Base-by-base conservation (phyloP, 2,329 filamentous ascomycete species). In the Microdochium nivale region DNA sequence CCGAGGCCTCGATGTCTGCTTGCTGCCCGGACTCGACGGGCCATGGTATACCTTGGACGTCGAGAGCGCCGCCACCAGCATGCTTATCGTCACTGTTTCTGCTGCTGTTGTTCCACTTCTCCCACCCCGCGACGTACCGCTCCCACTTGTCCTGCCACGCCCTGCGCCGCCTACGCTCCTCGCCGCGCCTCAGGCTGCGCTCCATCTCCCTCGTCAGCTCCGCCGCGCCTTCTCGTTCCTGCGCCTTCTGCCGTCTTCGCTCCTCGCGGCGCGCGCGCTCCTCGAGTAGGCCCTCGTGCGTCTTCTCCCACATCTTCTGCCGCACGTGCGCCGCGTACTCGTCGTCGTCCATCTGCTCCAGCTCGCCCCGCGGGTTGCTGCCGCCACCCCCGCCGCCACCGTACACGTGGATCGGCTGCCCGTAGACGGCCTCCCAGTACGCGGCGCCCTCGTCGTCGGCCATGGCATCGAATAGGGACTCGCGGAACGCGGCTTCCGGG, bases 391-490 rank as follows among this genome's bases (percentile, higher is more conserved):
- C 68, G 0, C 76, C 74, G 25, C 79, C 75, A 0, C 80, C 65
- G 65, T 95, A 96, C 7, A 83, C 80, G 68, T 96, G 90, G 49
- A 97, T 87, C 0, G 94, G 92, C 66, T 97, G 92, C 1, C 90
- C 91, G 69, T 97, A 99, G n/a, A 99, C 88, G 16, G 83, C 82
- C 67, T 96, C 87, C 94, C 94, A 99, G 72, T 94, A 99, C 8
- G 84, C 81, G 2, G 94, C 94, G 47, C 92, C 94, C 70, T 99
- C 94, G 64, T 97, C 92, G 68, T 99, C 94, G 35, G 90, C 92
- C 69, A 99, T 86, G 30, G 94, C 94, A 67, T 99, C 94, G 70
- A 97, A 97, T 4, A 99, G 83, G 1, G 90, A 96, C 67, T 95
- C 89, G 27, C 89, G 85, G 67, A 99, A 99, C 1, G 92, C 90